Evolutionary conservation across 176 grass and related monocot genomes (phyloP).

Genomic region (Phragmites australis): DNA sequence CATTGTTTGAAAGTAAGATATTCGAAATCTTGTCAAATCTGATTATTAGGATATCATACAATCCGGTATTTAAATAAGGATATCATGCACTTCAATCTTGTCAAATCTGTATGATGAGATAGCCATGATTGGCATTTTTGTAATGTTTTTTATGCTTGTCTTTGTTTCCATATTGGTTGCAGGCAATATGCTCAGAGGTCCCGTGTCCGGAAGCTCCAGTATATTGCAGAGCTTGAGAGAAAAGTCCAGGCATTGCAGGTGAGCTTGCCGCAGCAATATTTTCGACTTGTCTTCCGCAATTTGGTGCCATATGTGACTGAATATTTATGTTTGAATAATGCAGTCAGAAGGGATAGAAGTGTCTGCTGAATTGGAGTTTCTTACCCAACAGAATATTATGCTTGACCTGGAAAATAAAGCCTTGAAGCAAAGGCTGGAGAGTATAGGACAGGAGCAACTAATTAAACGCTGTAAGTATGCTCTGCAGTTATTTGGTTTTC

Average conservation of each 20-base stretch:
- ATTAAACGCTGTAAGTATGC: slow-evolving; percentile 80
- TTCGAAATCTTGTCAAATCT: not conserved
- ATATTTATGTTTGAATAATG: slow-evolving; percentile 33
- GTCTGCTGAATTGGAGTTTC: slow-evolving; percentile 94
- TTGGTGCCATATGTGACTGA: slow-evolving; percentile 12
- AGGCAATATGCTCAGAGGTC: slow-evolving; percentile 98
- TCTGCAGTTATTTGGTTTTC: not conserved
- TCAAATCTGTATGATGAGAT: not conserved
- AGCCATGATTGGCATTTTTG: not conserved
- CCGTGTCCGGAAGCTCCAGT: slow-evolving; percentile 91
- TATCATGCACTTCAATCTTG: slow-evolving; percentile 18
- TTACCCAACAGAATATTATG: slow-evolving; percentile 91
- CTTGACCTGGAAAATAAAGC: slow-evolving; percentile 93
- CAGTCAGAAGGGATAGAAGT: slow-evolving; percentile 80
- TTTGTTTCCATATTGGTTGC: not conserved
- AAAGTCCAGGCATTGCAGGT: slow-evolving; percentile 87
- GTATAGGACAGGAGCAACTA: slow-evolving; percentile 81
- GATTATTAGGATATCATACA: slow-evolving; percentile 1
- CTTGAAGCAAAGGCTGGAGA: slow-evolving; percentile 89
- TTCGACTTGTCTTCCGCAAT: not conserved
- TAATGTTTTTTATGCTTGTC: not conserved
- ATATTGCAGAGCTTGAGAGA: slow-evolving; percentile 96
- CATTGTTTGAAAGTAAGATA: not conserved
- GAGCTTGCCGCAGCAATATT: slow-evolving; percentile 19
- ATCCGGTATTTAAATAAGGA: slow-evolving; percentile 10